Evolutionary conservation across 371 early-diverging fungal genomes (phyloP), one percentile per base, ranked within the genome.

Genomic region (Nosema muscidifuracis): DNA sequence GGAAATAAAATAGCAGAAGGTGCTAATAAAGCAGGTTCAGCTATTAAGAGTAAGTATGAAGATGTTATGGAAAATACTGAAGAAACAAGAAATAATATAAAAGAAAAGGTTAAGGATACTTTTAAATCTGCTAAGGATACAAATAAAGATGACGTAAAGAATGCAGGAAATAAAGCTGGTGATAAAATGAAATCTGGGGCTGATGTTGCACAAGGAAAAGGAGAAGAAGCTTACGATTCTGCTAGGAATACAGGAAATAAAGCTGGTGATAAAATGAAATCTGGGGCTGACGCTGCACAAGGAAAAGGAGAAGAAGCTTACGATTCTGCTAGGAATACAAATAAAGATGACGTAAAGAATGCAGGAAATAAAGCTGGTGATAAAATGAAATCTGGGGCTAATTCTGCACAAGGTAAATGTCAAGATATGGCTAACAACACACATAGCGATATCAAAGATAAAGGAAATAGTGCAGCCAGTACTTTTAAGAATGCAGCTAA

Each of bases 141-240:
- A n/a, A n/a, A 9, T 20, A n/a, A n/a, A 10, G 18, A 50, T 4
- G 50, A 9, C 20, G 18, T 4, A 6, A 6, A n/a, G n/a, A 53
- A 53, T 15, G 55, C 55, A 53, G 55, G 55, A 20, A 24, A 53
- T 24, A 53, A 53, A 53, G 55, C 55, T 10, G 47, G 47, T 20
- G 18, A n/a, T 3, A 47, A 47, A 47, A 47, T 47, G 6, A 47
- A 47, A 47, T 4, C 4, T n/a, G 47, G 47, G n/a, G 47, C 47
- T n/a, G 10, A 47, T 10, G 47, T 10, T 3, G 4, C n/a, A n/a
- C 10, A 3, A 47, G n/a, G n/a, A n/a, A n/a, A n/a, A n/a, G n/a
- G n/a, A n/a, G n/a, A n/a, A n/a, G n/a, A n/a, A n/a, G n/a, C n/a
- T n/a, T n/a, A n/a, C n/a, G n/a, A n/a, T n/a, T n/a, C n/a, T n/a